phyloP scores from a whole-genome alignment of 2,329 filamentous ascomycete genomes.

The Ascochyta koolunga region DNA sequence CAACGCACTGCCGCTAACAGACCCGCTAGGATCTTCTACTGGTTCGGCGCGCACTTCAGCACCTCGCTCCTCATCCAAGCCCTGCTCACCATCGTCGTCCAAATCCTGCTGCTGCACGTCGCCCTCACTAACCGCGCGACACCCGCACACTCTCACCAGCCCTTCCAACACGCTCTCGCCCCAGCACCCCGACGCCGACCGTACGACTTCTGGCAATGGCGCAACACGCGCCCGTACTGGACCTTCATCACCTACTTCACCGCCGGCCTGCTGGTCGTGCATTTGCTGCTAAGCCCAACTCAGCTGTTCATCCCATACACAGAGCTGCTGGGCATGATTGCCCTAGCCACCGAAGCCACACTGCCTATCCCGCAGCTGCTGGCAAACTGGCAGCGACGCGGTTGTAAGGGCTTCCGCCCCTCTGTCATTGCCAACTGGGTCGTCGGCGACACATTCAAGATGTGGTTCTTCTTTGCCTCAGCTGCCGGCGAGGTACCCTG shows the following conservation, averaged over 20 bases:
- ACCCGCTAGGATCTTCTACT: constrained; percentile 64
- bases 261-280: constrained; percentile 64
- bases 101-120: constrained; percentile 65
- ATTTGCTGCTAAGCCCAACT: constrained; percentile 69
- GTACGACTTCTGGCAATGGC: constrained; percentile 85
- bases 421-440: constrained; percentile 81
- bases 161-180: constrained; percentile 63
- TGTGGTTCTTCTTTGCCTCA: constrained; percentile 76
- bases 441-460: constrained; percentile 82
- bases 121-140: constrained; percentile 62
- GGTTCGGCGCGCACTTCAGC: constrained; percentile 68
- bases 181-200: constrained; percentile 58
- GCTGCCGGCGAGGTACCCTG: constrained; percentile 70
- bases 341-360: constrained; percentile 79
- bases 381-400: constrained; percentile 69
- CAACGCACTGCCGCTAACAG: not conserved
- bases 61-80: constrained; percentile 65
- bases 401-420: constrained; percentile 77
- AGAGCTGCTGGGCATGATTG: constrained; percentile 72
- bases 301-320: constrained; percentile 70
- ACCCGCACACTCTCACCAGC: constrained; percentile 53
- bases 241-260: constrained; percentile 74
- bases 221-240: constrained; percentile 78
- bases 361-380: constrained; percentile 80
- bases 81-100: constrained; percentile 64